Evolutionary conservation across 805 yeast genomes (phyloP).

Genomic region (Suhomyces sp.): DNA sequence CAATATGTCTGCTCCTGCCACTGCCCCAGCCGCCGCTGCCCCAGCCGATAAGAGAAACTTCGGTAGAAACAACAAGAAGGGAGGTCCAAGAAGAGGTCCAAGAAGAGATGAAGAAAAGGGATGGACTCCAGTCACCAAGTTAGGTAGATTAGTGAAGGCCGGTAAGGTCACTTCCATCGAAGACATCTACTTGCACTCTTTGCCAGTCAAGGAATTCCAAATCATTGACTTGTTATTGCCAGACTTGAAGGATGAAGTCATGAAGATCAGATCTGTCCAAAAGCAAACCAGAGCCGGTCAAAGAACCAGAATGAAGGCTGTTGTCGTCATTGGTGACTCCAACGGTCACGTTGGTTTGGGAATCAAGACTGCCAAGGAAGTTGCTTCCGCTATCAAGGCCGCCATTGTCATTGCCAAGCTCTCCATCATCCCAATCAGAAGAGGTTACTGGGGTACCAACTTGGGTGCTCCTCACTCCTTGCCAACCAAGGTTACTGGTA

Average conservation of each 20-base stretch:
- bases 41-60: constrained; percentile 38
- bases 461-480: constrained; percentile 99
- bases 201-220: constrained; percentile 99
- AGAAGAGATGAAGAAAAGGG: constrained; percentile 94
- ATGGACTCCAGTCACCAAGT: constrained; percentile 99
- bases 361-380: constrained; percentile 99
- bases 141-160: constrained; percentile 99
- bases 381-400: constrained; percentile 99
- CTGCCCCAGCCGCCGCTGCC: constrained; percentile 8
- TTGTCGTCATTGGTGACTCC: constrained; percentile 98
- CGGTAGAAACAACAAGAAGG: constrained; percentile 60
- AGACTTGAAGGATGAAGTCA: constrained; percentile 94
- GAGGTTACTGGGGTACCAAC: constrained; percentile 99
- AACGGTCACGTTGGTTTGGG: constrained; percentile 99
- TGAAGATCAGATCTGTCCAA: constrained; percentile 99
- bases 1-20: constrained; percentile 45
- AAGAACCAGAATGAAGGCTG: constrained; percentile 99
- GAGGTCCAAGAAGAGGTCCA: constrained; percentile 55
- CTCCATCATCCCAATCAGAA: constrained; percentile 98
- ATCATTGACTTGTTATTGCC: constrained; percentile 96
- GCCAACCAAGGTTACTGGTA: constrained; percentile 97
- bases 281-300: constrained; percentile 99
- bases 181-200: constrained; percentile 98
- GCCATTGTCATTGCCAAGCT: constrained; percentile 99
- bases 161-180: constrained; percentile 95